These are phyloP conservation scores for Guyanaporus albipodus DNA, from an alignment of 768 basidiomycete genomes.

Conservation along the genomic window DNA sequence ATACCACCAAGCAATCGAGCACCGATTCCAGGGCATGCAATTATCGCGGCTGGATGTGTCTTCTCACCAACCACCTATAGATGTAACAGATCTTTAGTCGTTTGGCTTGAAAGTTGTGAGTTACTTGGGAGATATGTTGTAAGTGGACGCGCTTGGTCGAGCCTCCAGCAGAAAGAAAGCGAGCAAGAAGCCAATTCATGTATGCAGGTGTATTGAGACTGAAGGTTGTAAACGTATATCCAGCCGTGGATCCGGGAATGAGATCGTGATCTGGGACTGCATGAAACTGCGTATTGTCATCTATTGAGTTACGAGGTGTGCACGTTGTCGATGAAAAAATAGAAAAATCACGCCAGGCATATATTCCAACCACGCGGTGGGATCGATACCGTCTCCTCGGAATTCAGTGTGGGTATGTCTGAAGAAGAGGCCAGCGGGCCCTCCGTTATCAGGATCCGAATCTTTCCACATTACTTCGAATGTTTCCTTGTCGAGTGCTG, in stretches of 20 bases:
- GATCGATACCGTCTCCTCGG: constrained; percentile 37
- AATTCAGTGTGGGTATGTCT: constrained; percentile 63
- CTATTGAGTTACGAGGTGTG: neutral
- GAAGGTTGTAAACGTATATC: constrained; percentile 60
- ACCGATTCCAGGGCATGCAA: constrained; percentile 70
- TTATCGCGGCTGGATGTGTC: constrained; percentile 38
- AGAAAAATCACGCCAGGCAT: constrained; percentile 48
- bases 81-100: neutral
- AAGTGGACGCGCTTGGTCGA: constrained; percentile 52
- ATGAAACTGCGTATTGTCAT: constrained; percentile 26
- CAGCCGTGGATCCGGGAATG: constrained; percentile 40
- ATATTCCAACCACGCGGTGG: constrained; percentile 36
- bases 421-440: constrained; percentile 58
- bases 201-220: constrained; percentile 65
- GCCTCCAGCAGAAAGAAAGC: constrained; percentile 62
- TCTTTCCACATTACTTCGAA: constrained; percentile 74
- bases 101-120: neutral
- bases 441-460: constrained; percentile 49
- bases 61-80: constrained; percentile 13
- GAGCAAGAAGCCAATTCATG: constrained; percentile 56
- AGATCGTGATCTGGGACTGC: constrained; percentile 40
- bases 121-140: constrained; percentile 65
- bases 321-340: neutral
- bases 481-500: constrained; percentile 68
- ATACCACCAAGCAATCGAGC: constrained; percentile 50